Base-by-base conservation (phyloP, 1,139 yeast genomes). In the Suhomyces choctaworum region DNA sequence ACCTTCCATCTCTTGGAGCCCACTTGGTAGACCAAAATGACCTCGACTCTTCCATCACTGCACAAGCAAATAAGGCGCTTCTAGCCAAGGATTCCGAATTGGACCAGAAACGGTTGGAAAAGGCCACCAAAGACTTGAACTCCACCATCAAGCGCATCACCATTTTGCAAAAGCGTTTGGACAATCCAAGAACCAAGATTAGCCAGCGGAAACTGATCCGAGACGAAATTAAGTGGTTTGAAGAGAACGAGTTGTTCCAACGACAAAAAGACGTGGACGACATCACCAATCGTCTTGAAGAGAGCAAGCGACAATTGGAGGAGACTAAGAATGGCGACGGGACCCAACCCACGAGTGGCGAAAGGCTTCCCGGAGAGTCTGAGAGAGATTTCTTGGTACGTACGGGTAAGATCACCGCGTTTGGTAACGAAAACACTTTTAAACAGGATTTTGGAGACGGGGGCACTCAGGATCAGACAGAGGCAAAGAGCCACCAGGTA, bases 381-480 rank as follows among this genome's bases (percentile, higher is more conserved):
- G 87, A 85, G 49, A 78, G 78, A 39, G 97, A 90, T 36, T 92
- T 63, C 53, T 66, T 92, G 43, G 76, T 92, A 1, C 70, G 98
- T 45, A 90, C 90, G 0, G 99, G 99, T 26, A 82, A 88, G 55
- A 80, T 89, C 39, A 92, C 99, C 0, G 98, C 98, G 0, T 92
- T 92, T 66, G 95, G 97, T 8, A 79, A 78, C 27, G 68, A 78
- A 13, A 69, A 73, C 23, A 78, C 75, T 4, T 86, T 86, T 44
- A 28, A 44, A 7, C 51, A 50, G n/a, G 44, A 33, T 2, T 25
- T 22, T 4, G 39, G 32, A 4, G 39, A 39, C 3, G 8, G 8
- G 8, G 34, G 22, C 5, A 28, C 17, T 7, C 45, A 41, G 9
- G 15, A 14, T 3, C 52, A 48, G 40, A 17, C 20, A 8, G 52